phyloP scores from a whole-genome alignment of 306 rosid species.

The Canavalia ensiformis region DNA sequence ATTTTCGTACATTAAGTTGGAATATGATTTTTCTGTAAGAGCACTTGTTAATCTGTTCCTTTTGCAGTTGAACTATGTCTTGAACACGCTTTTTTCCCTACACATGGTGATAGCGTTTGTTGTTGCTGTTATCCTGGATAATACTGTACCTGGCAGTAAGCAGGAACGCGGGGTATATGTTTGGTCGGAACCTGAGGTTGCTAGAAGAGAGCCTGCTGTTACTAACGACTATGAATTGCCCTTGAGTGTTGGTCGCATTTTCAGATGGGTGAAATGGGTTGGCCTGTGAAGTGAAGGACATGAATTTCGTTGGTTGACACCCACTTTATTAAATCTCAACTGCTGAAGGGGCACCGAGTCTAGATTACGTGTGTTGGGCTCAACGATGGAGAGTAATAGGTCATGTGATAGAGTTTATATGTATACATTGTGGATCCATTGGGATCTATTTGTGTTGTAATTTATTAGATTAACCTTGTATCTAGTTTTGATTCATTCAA shows the following conservation, averaged over 20 bases:
- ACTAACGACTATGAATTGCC: conserved; percentile 86
- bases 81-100: conserved; percentile 86
- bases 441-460: conserved; percentile 61
- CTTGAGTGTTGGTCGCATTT: conserved; percentile 80
- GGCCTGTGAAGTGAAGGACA: conserved; percentile 65
- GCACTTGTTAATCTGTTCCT: conserved; percentile 26
- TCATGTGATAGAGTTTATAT: conserved; percentile 53
- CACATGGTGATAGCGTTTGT: conserved; percentile 96
- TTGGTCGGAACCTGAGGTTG: conserved; percentile 89
- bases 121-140: conserved; percentile 87
- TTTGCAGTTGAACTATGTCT: conserved; percentile 82
- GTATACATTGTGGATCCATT: conserved; percentile 65
- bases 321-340: conserved; percentile 37
- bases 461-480: conserved; percentile 63
- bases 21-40: conserved; percentile 20
- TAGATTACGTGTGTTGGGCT: conserved; percentile 26
- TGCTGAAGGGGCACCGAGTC: neutral
- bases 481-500: conserved; percentile 66
- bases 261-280: conserved; percentile 99
- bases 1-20: conserved; percentile 9
- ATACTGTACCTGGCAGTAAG: conserved; percentile 95
- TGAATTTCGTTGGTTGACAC: conserved; percentile 16
- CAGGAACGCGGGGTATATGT: conserved; percentile 97
- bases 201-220: conserved; percentile 84
- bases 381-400: conserved; percentile 48